Conservation (phyloP, 108 stramenopile genomes). For the Cyclotella choctawhatcheeana region DNA sequence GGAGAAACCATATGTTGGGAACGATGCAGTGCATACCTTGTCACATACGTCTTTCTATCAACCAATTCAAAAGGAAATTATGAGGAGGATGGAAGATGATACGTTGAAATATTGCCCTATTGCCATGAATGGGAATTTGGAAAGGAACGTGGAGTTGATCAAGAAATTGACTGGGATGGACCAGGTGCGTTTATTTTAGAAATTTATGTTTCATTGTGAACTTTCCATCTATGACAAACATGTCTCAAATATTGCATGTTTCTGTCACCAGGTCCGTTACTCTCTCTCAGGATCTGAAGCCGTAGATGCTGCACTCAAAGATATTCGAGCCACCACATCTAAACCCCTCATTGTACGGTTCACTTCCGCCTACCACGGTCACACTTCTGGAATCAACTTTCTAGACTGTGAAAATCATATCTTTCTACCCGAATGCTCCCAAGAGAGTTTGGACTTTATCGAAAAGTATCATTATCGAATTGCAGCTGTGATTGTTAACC, state of each 20-base stretch:
- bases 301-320: constrained; percentile 60
- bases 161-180: constrained; percentile 53
- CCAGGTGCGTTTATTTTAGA: constrained; percentile 45
- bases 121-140: constrained; percentile 48
- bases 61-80: constrained; percentile 54
- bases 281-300: constrained; percentile 56
- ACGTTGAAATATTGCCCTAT: constrained; percentile 49
- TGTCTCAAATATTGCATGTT: too few species aligned
- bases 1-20: constrained; percentile 36
- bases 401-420: constrained; percentile 51
- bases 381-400: constrained; percentile 55
- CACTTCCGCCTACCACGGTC: constrained; percentile 60
- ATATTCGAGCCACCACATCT: constrained; percentile 48
- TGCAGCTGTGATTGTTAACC: constrained; percentile 61
- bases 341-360: constrained; percentile 58
- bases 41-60: constrained; percentile 38
- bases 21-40: constrained; percentile 59
- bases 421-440: constrained; percentile 53
- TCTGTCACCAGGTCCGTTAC: constrained; percentile 41
- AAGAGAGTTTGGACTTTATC: constrained; percentile 49
- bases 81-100: constrained; percentile 28
- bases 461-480: constrained; percentile 65
- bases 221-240: too few species aligned
- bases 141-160: constrained; percentile 47
- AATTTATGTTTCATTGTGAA: too few species aligned